phyloP scores from a whole-genome alignment of 768 basidiomycete genomes.

The Suillus subluteus region DNA sequence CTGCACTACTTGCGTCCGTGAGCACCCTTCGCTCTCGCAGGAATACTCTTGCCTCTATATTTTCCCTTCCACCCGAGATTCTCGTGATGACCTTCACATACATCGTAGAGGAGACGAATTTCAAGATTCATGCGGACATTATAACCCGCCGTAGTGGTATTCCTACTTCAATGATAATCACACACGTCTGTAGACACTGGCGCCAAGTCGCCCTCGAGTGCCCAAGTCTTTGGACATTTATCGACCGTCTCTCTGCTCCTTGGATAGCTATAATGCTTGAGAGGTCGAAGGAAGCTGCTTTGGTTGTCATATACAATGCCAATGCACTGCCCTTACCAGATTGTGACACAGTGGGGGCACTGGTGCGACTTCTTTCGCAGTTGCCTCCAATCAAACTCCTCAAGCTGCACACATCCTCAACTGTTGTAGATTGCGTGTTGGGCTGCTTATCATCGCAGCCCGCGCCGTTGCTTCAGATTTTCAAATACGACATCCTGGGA shows the following conservation, averaged over 20 bases:
- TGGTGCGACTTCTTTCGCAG: constrained; percentile 37
- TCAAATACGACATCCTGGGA: constrained; percentile 28
- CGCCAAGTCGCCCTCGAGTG: constrained; percentile 40
- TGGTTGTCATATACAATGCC: constrained; percentile 33
- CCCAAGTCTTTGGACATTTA: constrained; percentile 35
- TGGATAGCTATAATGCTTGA: constrained; percentile 47
- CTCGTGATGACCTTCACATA: constrained; percentile 24
- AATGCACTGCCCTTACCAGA: no score
- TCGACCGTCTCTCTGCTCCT: constrained; percentile 37
- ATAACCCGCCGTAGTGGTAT: not conserved
- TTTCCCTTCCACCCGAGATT: constrained; percentile 26
- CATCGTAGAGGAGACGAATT: not conserved
- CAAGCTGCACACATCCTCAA: constrained; percentile 26
- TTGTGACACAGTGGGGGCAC: no score
- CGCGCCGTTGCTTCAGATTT: constrained; percentile 13
- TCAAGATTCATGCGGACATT: no score
- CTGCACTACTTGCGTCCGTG: not conserved
- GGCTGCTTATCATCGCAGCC: no score
- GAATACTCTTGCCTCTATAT: constrained; percentile 18
- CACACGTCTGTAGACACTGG: constrained; percentile 63
- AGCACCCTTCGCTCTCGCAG: constrained; percentile 2
- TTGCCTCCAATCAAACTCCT: constrained; percentile 39
- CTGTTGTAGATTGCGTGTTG: constrained; percentile 24
- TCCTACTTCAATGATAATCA: constrained; percentile 46
- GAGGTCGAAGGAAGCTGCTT: constrained; percentile 45